phyloP scores from a whole-genome alignment of 768 basidiomycete species.

The Zangia roseola region DNA sequence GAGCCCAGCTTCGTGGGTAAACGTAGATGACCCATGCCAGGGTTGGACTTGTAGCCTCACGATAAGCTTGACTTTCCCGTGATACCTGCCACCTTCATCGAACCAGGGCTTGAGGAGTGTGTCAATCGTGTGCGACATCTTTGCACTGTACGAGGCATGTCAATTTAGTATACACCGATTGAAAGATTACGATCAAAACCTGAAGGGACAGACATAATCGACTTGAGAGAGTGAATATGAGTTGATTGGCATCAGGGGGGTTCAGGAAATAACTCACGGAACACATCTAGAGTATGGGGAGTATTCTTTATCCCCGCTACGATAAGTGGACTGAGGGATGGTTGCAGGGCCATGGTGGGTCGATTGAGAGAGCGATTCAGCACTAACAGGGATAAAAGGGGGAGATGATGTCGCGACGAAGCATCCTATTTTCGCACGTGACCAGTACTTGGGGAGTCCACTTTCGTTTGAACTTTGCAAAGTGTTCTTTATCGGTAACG shows the following conservation, averaged over 20 bases:
- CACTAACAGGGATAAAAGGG: background rate
- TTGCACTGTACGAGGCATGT: conserved; percentile 43
- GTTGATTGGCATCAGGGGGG: background rate
- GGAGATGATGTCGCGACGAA: background rate
- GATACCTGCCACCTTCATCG: conserved; percentile 56
- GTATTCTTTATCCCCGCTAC: conserved; percentile 58
- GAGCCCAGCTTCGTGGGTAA: conserved; percentile 78
- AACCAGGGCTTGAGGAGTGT: conserved; percentile 59
- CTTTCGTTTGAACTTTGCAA: no score
- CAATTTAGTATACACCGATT: background rate
- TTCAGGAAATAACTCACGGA: conserved; percentile 45
- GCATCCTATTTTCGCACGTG: no score
- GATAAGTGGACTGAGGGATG: conserved; percentile 62
- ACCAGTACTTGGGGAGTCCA: no score
- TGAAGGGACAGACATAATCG: conserved; percentile 87
- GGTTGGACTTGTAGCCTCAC: conserved; percentile 73
- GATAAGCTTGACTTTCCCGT: conserved; percentile 72
- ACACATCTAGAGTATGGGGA: conserved; percentile 79
- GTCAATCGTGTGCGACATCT: conserved; percentile 59
- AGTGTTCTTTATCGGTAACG: no score
- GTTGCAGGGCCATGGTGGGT: conserved; percentile 70
- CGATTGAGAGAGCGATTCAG: no score
- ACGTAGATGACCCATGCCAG: conserved; percentile 76
- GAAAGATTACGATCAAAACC: conserved; percentile 36
- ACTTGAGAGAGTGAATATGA: conserved; percentile 42